Base-by-base conservation (phyloP, 805 yeast genomes). In the Isabelozyma gotoi region DNA sequence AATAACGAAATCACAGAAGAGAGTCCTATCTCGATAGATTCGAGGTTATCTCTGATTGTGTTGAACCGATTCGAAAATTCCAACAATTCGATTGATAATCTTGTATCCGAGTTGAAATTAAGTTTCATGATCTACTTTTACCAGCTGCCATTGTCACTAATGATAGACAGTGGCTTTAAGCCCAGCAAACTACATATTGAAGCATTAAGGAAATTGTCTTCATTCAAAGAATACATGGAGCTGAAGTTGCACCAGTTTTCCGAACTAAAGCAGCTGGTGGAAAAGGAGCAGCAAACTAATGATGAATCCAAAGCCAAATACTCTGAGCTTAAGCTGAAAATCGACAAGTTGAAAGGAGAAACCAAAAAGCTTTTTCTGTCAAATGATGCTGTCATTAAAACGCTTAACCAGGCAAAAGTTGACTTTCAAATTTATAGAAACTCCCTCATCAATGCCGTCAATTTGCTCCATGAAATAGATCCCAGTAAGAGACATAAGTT, bases 71-170 rank as follows among this genome's bases (percentile, higher is more conserved):
- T 70, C 42, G 60, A 63, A 38, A 60, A 63, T 46, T 56, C 71
- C 29, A 70, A 68, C 49, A 70, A 68, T 45, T 71, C 76, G 10
- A 67, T 71, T 38, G 76, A 71, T 46, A 53, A 62, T 27, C 55
- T 71, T 38, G 59, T 69, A 12, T 56, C 71, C 3, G 71, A 68
- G 45, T 55, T 71, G 34, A 67, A 67, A 42, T 45, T 71, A 33
- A 48, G 65, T 35, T 63, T 66, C 47, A 67, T 70, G 73, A 66
- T 66, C 17, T 64, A 67, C 45, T 71, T 65, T 48, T 71, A 68
- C 49, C 73, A 59, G 53, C 65, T 62, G 59, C 68, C 69, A 10
- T 56, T 63, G 15, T 52, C 69, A 10, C 46, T 55, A 2, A 44
- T 68, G 42, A 40, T 55, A 2, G 45, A 53, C 6, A 51, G 56